Conservation (phyloP, 2,329 filamentous ascomycete species). For the Sclerotinia borealis region DNA sequence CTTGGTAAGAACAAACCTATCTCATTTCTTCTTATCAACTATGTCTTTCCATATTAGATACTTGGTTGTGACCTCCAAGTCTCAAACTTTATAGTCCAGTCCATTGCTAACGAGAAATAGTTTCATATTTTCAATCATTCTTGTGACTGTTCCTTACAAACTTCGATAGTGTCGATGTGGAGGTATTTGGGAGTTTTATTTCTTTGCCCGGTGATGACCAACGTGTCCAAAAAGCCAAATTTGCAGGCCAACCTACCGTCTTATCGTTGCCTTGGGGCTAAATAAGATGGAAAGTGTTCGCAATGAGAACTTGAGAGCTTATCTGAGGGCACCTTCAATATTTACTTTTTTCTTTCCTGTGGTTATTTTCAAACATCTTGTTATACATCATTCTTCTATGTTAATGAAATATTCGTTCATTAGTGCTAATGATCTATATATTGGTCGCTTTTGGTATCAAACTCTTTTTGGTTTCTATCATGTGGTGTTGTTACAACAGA, state of each 20-base stretch:
- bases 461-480: neutral
- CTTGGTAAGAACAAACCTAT: conserved; percentile 22
- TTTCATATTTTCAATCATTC: conserved; percentile 11
- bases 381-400: neutral
- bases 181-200: conserved; percentile 15
- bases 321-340: conserved; percentile 32
- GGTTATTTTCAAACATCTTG: neutral
- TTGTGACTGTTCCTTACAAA: conserved; percentile 9
- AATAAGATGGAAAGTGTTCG: conserved; percentile 30
- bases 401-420: neutral
- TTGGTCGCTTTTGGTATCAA: neutral
- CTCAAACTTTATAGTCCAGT: neutral
- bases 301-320: conserved; percentile 37
- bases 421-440: neutral
- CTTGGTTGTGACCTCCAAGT: neutral
- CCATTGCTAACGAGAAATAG: conserved; percentile 16
- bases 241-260: conserved; percentile 33
- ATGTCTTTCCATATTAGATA: neutral
- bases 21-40: neutral
- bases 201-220: conserved; percentile 34
- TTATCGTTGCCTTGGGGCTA: conserved; percentile 16
- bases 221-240: conserved; percentile 35
- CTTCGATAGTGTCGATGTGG: conserved; percentile 12
- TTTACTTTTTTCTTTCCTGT: neutral
- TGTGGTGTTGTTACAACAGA: neutral